phyloP scores from a whole-genome alignment of 2,329 filamentous ascomycete species.

The Phyllosticta paracitricarpa region DNA sequence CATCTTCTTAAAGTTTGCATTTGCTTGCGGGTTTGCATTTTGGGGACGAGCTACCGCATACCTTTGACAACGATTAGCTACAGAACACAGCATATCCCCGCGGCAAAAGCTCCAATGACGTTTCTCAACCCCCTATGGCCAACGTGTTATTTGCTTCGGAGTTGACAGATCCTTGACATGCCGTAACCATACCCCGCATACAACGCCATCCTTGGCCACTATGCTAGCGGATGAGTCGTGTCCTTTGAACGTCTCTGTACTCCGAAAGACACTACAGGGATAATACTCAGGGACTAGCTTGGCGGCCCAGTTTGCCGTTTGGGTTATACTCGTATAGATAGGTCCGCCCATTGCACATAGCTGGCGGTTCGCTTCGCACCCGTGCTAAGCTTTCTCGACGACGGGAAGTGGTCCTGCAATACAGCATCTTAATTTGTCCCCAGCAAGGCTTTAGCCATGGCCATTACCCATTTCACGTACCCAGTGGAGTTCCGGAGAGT shows the following conservation, averaged over 20 bases:
- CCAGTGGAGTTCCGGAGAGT: background rate
- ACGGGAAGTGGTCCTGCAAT: background rate
- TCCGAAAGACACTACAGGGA: background rate
- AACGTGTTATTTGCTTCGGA: background rate
- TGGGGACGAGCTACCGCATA: background rate
- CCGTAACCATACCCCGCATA: background rate
- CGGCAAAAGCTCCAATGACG: background rate
- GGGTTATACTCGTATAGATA: background rate
- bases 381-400: background rate
- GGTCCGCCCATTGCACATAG: background rate
- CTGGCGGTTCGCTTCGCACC: background rate
- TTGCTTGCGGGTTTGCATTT: background rate
- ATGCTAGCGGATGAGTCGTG: background rate
- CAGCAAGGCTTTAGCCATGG: background rate
- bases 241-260: background rate
- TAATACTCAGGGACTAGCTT: background rate
- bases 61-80: background rate
- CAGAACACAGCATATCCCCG: background rate
- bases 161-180: background rate
- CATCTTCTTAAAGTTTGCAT: background rate
- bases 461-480: background rate
- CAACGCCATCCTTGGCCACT: background rate
- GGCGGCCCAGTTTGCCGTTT: background rate
- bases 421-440: background rate
- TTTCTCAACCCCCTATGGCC: background rate